Conservation (phyloP, 768 basidiomycete species). For the Rhizopogon vinicolor region DNA sequence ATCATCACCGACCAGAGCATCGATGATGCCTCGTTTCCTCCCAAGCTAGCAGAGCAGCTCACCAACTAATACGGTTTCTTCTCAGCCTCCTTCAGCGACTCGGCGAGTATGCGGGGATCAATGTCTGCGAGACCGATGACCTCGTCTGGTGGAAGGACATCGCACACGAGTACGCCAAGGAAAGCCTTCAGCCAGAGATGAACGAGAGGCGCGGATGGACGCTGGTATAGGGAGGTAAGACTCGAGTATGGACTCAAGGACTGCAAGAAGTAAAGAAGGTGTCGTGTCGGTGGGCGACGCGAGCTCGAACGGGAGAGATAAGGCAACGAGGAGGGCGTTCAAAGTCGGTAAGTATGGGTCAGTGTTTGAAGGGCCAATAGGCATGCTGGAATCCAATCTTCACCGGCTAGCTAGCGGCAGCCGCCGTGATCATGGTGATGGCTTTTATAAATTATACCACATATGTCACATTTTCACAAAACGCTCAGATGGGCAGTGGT, state of each 20-base stretch:
- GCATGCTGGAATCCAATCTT: too few species aligned
- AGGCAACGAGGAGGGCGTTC: slow-evolving; percentile 41
- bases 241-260: slow-evolving; percentile 59
- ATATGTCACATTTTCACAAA: too few species aligned
- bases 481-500: too few species aligned
- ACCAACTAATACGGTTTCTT: slow-evolving; percentile 64
- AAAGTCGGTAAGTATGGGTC: slow-evolving; percentile 31
- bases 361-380: too few species aligned
- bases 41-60: slow-evolving; percentile 71
- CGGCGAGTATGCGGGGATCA: slow-evolving; percentile 64
- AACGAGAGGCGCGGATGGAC: slow-evolving; percentile 32
- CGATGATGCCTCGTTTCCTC: slow-evolving; percentile 33
- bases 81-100: slow-evolving; percentile 41
- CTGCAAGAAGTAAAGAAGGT: slow-evolving; percentile 64
- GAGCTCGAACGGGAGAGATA: slow-evolving; percentile 43
- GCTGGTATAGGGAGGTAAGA: slow-evolving; percentile 45
- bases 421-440: too few species aligned
- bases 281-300: slow-evolving; percentile 59
- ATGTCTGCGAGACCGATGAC: slow-evolving; percentile 63
- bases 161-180: slow-evolving; percentile 66
- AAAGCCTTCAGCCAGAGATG: slow-evolving; percentile 45
- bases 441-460: too few species aligned
- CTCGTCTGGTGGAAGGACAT: slow-evolving; percentile 49
- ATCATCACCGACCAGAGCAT: slow-evolving; percentile 11
- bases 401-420: too few species aligned